These are phyloP conservation scores for Mycena alexandri DNA, from an alignment of 768 basidiomycete genomes.

Conservation along the genomic window DNA sequence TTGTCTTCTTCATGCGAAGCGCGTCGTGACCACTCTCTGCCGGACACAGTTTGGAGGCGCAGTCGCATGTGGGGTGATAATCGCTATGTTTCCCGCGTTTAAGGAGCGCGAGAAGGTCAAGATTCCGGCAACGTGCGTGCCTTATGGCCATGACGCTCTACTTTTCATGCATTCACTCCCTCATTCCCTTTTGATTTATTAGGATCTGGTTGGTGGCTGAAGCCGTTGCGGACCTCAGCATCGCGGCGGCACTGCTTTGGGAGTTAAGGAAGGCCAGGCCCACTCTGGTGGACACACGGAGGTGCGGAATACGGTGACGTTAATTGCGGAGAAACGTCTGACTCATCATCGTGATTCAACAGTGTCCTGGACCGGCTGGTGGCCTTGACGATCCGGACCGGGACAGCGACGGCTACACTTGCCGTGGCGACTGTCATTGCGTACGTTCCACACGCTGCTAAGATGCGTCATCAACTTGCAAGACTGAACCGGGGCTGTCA, in stretches of 20 bases:
- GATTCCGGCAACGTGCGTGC: constrained; percentile 27
- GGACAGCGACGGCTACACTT: constrained; percentile 26
- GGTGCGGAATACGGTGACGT: constrained; percentile 14
- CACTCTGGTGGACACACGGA: constrained; percentile 10
- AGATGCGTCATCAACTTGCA: constrained; percentile 15
- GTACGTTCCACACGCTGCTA: constrained; percentile 16
- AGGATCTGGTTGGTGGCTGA: not conserved
- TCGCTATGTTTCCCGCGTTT: constrained; percentile 19
- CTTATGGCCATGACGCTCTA: constrained; percentile 17
- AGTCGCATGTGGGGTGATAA: constrained; percentile 14
- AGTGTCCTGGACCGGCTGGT: constrained; percentile 17
- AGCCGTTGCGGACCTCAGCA: constrained; percentile 12
- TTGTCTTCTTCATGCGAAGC: constrained; percentile 17
- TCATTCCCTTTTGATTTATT: constrained; percentile 10
- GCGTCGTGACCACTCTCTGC: constrained; percentile 14
- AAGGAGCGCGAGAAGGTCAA: constrained; percentile 16
- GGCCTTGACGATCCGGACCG: constrained; percentile 25
- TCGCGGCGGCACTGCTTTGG: constrained; percentile 23
- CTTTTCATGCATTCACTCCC: constrained; percentile 10
- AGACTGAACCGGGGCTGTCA: constrained; percentile 14
- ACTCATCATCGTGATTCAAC: constrained; percentile 20
- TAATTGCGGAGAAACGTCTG: constrained; percentile 10
- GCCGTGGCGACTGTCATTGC: constrained; percentile 14
- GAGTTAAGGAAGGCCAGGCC: constrained; percentile 22
- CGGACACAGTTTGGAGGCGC: constrained; percentile 21